These are phyloP conservation scores for Prototheca cutis DNA, from an alignment of 163 green algal genomes.

Conservation along the genomic window DNA sequence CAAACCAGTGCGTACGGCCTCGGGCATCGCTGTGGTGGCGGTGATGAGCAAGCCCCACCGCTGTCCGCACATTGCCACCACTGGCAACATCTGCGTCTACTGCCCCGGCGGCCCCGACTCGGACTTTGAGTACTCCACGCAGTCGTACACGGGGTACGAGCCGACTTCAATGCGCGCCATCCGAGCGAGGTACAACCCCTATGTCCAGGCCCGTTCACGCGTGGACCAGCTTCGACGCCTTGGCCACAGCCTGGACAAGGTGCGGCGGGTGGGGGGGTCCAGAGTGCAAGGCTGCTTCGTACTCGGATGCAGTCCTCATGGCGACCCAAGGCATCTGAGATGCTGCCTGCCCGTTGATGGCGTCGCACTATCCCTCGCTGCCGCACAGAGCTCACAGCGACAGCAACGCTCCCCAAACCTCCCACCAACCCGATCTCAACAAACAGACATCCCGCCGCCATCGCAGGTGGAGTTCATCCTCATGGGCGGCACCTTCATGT, in stretches of 20 bases:
- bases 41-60: slow-evolving; percentile 98
- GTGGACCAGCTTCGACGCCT: slow-evolving; percentile 92
- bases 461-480: slow-evolving; percentile 90
- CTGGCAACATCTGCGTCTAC: slow-evolving; percentile 97
- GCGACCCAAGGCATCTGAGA: neutral
- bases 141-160: slow-evolving; percentile 96
- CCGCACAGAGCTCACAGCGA: no score
- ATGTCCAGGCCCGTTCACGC: slow-evolving; percentile 64
- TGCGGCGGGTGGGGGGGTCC: no score
- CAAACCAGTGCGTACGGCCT: slow-evolving; percentile 90
- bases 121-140: slow-evolving; percentile 97
- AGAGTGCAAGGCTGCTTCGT: no score
- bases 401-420: no score
- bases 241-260: slow-evolving; percentile 93
- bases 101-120: slow-evolving; percentile 92
- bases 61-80: slow-evolving; percentile 88
- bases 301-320: neutral
- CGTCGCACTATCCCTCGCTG: no score
- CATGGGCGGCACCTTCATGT: slow-evolving; percentile 99
- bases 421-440: no score
- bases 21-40: slow-evolving; percentile 92
- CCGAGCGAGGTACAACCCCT: slow-evolving; percentile 76
- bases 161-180: slow-evolving; percentile 95
- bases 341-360: no score
- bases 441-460: no score